Evolutionary conservation across 371 early-diverging fungal genomes (phyloP).

Genomic region (Rhizomucor pusillus): DNA sequence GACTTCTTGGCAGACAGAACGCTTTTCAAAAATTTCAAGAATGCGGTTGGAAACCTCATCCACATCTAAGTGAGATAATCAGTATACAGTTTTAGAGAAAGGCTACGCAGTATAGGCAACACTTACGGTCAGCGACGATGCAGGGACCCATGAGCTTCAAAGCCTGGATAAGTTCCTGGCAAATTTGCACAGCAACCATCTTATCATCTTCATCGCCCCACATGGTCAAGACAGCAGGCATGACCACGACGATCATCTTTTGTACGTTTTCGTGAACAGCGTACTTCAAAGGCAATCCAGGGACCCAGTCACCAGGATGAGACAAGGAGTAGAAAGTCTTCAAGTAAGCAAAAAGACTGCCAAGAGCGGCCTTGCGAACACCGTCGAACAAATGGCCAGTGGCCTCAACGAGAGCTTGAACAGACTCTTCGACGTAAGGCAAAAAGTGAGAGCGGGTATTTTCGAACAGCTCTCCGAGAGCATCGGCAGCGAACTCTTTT

Average conservation of each 20-base stretch:
- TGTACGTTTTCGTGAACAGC: slow-evolving; percentile 73
- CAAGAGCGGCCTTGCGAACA: slow-evolving; percentile 74
- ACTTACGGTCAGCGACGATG: slow-evolving; percentile 63
- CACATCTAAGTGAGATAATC: too few relatives aligned
- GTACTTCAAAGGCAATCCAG: slow-evolving; percentile 63
- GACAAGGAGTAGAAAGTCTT: slow-evolving; percentile 70
- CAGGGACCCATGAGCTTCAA: slow-evolving; percentile 81
- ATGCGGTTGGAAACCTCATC: slow-evolving; percentile 54
- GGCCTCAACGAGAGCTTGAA: slow-evolving; percentile 60
- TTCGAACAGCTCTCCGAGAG: slow-evolving; percentile 79
- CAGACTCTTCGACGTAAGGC: slow-evolving; percentile 74
- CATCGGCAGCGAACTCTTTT: slow-evolving; percentile 86
- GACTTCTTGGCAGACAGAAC: slow-evolving; percentile 74
- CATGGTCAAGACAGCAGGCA: slow-evolving; percentile 67
- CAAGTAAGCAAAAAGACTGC: slow-evolving; percentile 69
- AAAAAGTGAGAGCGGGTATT: slow-evolving; percentile 69
- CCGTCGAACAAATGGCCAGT: slow-evolving; percentile 73
- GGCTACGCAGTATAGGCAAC: background rate
- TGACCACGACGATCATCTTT: slow-evolving; percentile 55
- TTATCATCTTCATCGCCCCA: slow-evolving; percentile 83
- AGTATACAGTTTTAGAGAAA: background rate
- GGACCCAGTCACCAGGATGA: slow-evolving; percentile 55
- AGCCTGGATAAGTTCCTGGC: slow-evolving; percentile 67
- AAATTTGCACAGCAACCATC: slow-evolving; percentile 74
- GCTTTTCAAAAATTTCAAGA: slow-evolving; percentile 72